Conservation (phyloP, 2,329 filamentous ascomycete species). For the Lasiodiplodia hormozganensis region DNA sequence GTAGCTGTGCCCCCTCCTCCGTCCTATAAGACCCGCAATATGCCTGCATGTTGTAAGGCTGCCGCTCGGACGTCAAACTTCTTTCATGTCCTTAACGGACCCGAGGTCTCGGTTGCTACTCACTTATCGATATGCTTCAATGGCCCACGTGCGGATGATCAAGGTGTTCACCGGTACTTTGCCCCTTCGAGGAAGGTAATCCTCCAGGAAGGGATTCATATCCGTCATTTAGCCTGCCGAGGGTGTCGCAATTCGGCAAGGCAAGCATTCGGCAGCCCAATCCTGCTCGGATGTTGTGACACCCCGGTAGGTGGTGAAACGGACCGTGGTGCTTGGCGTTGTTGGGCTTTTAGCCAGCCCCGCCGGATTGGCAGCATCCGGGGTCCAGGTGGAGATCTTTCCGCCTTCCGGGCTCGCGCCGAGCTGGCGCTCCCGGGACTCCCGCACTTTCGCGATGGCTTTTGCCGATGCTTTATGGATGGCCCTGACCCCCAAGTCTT, state of each 20-base stretch:
- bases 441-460: background rate
- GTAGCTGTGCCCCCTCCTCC: background rate
- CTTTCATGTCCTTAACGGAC: background rate
- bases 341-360: background rate
- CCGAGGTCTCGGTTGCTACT: background rate
- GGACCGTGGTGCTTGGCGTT: slow-evolving; percentile 3
- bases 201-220: background rate
- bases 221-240: background rate
- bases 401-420: slow-evolving; percentile 9
- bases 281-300: background rate
- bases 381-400: slow-evolving; percentile 17
- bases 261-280: background rate
- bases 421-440: background rate
- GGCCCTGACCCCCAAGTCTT: background rate
- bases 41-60: background rate
- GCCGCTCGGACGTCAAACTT: background rate
- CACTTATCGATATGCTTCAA: background rate
- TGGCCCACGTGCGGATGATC: background rate
- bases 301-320: background rate
- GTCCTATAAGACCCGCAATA: background rate
- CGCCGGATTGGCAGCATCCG: slow-evolving; percentile 12
- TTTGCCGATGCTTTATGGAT: background rate
- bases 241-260: background rate
- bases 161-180: background rate
- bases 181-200: background rate